Evolutionary conservation across 2,329 filamentous ascomycete species (phyloP), one percentile per base, ranked within the genome.

Genomic region (Penicillium glabrum): DNA sequence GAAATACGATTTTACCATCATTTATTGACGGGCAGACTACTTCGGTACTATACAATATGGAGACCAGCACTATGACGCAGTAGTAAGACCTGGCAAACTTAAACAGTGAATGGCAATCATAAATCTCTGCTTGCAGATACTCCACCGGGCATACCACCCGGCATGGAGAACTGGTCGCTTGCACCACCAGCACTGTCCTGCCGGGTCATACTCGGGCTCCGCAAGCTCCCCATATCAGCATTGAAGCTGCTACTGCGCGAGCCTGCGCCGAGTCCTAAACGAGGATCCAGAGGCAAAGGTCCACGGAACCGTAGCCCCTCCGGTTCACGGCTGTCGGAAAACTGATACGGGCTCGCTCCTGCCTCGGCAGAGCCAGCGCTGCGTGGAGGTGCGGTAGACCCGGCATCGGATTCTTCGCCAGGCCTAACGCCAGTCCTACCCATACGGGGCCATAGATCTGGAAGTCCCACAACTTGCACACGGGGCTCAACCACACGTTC

Each of bases 401-500:
- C 65, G n/a, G 70, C 69, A 24, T 75, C 73, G 0, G 73, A 77
- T 46, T 80, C 78, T 5, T 77, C 74, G 9, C 73, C 72, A 0
- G 75, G 67, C 24, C 77, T 66, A 6, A 80, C 76, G 11, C 77
- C 77, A 19, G 77, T 79, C 46, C 78, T 68, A 43, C 77, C 77
- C 77, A 80, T 87, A 33, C 85, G 77, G 1, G 85, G 85, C 85
- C 85, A 87, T 3, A 87, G 73, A 52, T 82, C 83, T 1, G 85
- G 85, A 3, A 87, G 72, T 1, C 84, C 83, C 23, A 87, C 85
- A 31, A 87, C 84, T 65, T 88, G 85, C 60, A 88, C 86, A 16
- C 85, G 80, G 3, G 85, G 85, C 67, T 87, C 85, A 5, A 88
- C 85, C 35, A 84, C 85, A 46, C 86, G 80, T 59, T 87, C 85